A percentile compares a stretch with the other conserved stretches of the same genome.
phyloP scores from a whole-genome alignment of 2,329 filamentous ascomycete genomes.

The Botrytis fabae region DNA sequence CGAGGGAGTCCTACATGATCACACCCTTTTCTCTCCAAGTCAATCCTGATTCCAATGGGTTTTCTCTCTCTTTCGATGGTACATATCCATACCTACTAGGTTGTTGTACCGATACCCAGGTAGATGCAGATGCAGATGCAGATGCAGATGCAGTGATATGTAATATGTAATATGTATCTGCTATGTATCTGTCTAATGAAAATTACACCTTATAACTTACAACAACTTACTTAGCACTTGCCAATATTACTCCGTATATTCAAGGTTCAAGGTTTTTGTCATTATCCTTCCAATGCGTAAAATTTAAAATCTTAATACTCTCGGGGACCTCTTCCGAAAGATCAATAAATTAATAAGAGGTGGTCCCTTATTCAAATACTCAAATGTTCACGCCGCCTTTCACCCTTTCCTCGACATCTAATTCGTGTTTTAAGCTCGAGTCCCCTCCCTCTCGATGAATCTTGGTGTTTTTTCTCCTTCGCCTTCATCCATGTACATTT shows the following conservation, averaged over 20 bases:
- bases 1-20: not conserved
- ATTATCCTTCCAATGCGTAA: not conserved
- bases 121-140: not conserved
- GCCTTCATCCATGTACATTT: not conserved
- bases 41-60: not conserved
- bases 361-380: not conserved
- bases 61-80: not conserved
- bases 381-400: not conserved
- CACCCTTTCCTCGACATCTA: not conserved
- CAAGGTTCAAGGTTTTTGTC: constrained; percentile 9
- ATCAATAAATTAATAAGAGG: not conserved
- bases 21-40: not conserved
- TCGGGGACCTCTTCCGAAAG: constrained; percentile 15
- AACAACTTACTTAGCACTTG: not conserved
- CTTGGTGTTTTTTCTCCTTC: not conserved
- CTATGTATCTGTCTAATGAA: not conserved
- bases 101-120: not conserved
- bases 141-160: not conserved
- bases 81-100: not conserved
- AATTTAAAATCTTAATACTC: not conserved
- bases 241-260: not conserved
- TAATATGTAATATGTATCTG: not conserved
- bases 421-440: not conserved
- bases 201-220: not conserved
- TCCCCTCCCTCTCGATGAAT: not conserved